Conservation (phyloP, 306 rosid genomes). For the Prosopis cineraria region DNA sequence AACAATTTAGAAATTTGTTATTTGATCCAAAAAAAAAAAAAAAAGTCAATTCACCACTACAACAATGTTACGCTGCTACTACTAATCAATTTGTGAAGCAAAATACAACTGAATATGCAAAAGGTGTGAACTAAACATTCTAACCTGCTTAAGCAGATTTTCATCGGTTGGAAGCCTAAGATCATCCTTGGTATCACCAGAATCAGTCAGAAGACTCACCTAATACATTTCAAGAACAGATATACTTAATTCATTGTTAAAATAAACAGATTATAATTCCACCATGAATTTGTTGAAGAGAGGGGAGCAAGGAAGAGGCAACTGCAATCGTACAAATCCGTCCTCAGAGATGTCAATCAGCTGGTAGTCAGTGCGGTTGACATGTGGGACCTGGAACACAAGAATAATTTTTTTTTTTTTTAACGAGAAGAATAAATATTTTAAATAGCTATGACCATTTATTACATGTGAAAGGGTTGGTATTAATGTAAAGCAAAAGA, state of each 20-base stretch:
- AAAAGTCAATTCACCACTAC: background rate
- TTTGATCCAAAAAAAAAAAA: background rate
- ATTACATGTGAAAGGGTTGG: background rate
- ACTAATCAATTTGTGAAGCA: conserved; percentile 10
- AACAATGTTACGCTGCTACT: background rate
- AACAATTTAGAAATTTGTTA: background rate
- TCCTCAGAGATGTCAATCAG: conserved; percentile 96
- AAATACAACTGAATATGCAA: conserved; percentile 6
- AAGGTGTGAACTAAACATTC: background rate
- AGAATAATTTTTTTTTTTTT: no score
- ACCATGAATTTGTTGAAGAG: background rate
- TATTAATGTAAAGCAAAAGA: background rate
- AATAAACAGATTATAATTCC: background rate
- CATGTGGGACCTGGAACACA: conserved; percentile 86
- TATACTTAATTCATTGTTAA: conserved; percentile 8
- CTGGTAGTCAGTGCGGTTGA: conserved; percentile 92
- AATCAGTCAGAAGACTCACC: conserved; percentile 98
- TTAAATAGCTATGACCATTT: background rate
- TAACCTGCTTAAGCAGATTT: conserved; percentile 75
- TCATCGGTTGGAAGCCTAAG: conserved; percentile 97
- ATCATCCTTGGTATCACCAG: conserved; percentile 92
- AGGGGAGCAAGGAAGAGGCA: background rate
- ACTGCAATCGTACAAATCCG: conserved; percentile 75
- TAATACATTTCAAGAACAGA: conserved; percentile 37
- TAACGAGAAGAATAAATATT: no score